Conservation (phyloP, 768 basidiomycete species). For the Termitomyces sp. region DNA sequence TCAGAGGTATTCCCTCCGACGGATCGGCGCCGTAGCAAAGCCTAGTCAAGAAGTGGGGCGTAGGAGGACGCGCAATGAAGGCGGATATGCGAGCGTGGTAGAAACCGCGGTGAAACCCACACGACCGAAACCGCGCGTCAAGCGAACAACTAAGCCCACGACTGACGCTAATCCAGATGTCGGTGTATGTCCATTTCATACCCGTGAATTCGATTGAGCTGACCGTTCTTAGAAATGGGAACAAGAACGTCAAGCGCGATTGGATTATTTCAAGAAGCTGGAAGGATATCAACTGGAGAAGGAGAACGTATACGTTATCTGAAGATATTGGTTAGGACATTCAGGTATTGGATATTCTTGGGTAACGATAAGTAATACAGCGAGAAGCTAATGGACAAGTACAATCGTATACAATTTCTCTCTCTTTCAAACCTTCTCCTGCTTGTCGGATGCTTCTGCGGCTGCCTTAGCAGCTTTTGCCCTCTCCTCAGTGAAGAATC, state of each 20-base stretch:
- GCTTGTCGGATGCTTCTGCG: neutral
- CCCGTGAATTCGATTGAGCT: neutral
- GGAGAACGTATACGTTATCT: conserved; percentile 58
- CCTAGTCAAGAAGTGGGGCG: conserved; percentile 12
- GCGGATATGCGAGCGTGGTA: neutral
- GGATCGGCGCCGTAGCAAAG: conserved; percentile 9
- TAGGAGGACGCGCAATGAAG: conserved; percentile 10
- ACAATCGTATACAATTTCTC: neutral
- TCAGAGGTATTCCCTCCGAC: conserved; percentile 2
- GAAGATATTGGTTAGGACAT: conserved; percentile 15
- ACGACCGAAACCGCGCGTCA: neutral
- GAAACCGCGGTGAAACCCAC: neutral
- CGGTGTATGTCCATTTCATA: conserved; percentile 6
- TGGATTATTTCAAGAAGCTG: conserved; percentile 51
- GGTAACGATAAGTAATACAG: neutral
- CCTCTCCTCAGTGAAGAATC: conserved; percentile 28
- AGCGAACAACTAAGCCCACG: neutral
- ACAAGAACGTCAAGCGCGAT: conserved; percentile 43
- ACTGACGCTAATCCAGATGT: conserved; percentile 6
- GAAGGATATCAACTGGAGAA: conserved; percentile 51
- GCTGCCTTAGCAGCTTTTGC: conserved; percentile 12
- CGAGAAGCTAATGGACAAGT: neutral
- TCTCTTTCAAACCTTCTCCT: neutral
- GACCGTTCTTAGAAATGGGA: conserved; percentile 32
- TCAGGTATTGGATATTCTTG: neutral